Base-by-base conservation (phyloP, 148 eudicot genomes). In the Rhododendron molle region DNA sequence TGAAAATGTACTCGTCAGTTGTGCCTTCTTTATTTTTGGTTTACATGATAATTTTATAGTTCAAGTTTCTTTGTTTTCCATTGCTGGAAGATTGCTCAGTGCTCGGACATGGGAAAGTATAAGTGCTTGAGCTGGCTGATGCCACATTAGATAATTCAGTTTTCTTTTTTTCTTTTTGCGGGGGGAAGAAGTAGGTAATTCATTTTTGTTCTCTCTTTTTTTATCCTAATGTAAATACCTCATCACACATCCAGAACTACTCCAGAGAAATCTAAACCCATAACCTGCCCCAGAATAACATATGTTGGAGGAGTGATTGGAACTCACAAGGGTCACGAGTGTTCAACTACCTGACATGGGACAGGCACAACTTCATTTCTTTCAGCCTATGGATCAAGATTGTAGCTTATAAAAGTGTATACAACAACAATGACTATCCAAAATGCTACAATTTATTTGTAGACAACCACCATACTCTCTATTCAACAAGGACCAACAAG, bases 1-100 rank as follows among this genome's bases (percentile, higher is more conserved):
- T 13, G 58, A 32, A 13, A n/a, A 46, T 80, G 52, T 15, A 80
- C 67, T 80, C 65, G 23, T 80, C 14, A 30, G 12, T 50, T 16
- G 38, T 50, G 65, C 83, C 83, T 80, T 49, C 34, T 80, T 26
- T 49, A 21, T 98, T 50, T 21, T 50, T 28, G 83, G 65, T 50
- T 23, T 52, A 26, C 30, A 58, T 49, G 26, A 13, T 76, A 54
- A 76, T 15, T 52, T 50, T 23, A 76, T 23, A 76, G 28, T 54
- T 52, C 13, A 36, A 52, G 81, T 16, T 76, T 16, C 49, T 80
- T 16, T 50, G 18, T 23, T 67, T 85, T 14, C 21, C 47, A 60
- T 80, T 62, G 77, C 71, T 69, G n/a, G 87, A 62, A 71, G 69
- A 67, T 54, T 52, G 60, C 67, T 30, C 83, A 50, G 1, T 43